Evolutionary conservation across 352 stramenopile genomes (phyloP), one percentile per base, ranked within the genome.

Genomic region (Phytophthora hibernalis): DNA sequence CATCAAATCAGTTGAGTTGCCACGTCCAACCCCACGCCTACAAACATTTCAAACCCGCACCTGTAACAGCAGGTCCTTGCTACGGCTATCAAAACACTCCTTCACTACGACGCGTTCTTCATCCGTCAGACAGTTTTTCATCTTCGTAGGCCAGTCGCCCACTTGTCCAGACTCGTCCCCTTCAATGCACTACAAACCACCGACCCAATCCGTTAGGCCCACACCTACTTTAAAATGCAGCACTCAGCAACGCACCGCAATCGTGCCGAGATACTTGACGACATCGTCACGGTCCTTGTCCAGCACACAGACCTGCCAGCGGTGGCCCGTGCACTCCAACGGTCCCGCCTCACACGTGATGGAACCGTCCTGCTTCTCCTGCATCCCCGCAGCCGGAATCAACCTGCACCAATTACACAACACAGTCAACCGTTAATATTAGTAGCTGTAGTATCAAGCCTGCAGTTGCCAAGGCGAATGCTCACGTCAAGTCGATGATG

Each of bases 281-380:
- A 92, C 81, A 49, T 92, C 85, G 28, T 80, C 59, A n/a, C 70
- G 76, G 68, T 93, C 73, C 51, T 85, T 91, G 20, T 93, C 83
- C 47, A 95, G 79, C 56, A 90, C 72, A 56, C 87, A 95, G 45
- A 68, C 76, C 30, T 91, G 61, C 82, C 81, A 90, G 47, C 75
- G 82, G 52, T 95, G 87, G 33, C 85, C 87, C 15, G 80, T 84
- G 70, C 87, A 95, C 62, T 95, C 87, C 54, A 87, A 31, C 12
- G 76, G 48, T 18, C 85, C 87, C 21, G 75, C 81, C 51, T 91
- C 80, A 58, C 87, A 95, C 44, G 75, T 61, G 31, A 93, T 75
- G 2, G 71, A 61, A 13, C 82, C 82, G 28, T 91, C 61, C 28
- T 66, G 21, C 54, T 87, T 78, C 37, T 90, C 82, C 21, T 66